Evolutionary conservation across 805 yeast genomes (phyloP).

Genomic region (Isabelozyma rhagii): DNA sequence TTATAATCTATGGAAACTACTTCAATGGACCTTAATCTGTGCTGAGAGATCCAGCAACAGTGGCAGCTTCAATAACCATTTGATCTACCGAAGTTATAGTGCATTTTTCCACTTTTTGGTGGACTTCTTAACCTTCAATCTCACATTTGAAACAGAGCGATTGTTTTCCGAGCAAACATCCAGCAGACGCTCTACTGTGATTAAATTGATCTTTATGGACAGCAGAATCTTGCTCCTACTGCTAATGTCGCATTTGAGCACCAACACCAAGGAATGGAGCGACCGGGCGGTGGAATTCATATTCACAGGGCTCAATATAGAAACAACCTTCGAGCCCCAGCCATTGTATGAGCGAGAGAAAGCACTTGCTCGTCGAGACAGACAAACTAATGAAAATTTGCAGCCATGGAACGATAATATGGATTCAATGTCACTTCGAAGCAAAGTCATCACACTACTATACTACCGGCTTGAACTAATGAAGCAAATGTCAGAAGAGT

Average conservation of each 20-base stretch:
- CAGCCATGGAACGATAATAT: constrained; percentile 18
- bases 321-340: constrained; percentile 10
- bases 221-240: constrained; percentile 7
- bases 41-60: constrained; percentile 23
- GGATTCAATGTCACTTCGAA: constrained; percentile 26
- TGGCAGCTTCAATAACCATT: constrained; percentile 14
- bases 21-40: constrained; percentile 37
- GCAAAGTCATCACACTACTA: constrained; percentile 12
- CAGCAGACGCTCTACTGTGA: not conserved
- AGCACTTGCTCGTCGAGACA: too few relatives aligned
- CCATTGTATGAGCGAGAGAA: constrained; percentile 15
- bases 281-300: constrained; percentile 26
- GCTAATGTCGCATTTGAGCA: constrained; percentile 20
- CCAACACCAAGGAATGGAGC: constrained; percentile 19
- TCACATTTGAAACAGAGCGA: constrained; percentile 2
- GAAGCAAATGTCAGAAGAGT: not conserved
- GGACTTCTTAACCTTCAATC: constrained; percentile 15
- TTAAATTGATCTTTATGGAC: not conserved
- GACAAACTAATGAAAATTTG: not conserved
- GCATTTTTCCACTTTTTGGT: constrained; percentile 8
- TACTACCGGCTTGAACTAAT: constrained; percentile 9
- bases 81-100: constrained; percentile 19
- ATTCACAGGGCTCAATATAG: constrained; percentile 24
- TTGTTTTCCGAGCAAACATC: not conserved
- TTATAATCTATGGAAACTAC: constrained; percentile 27